A percentile compares a stretch with the other conserved stretches of the same genome.
These are phyloP conservation scores for Spongiforma sp. DNA, from an alignment of 1,284 basidiomycete genomes.

Conservation along the genomic window DNA sequence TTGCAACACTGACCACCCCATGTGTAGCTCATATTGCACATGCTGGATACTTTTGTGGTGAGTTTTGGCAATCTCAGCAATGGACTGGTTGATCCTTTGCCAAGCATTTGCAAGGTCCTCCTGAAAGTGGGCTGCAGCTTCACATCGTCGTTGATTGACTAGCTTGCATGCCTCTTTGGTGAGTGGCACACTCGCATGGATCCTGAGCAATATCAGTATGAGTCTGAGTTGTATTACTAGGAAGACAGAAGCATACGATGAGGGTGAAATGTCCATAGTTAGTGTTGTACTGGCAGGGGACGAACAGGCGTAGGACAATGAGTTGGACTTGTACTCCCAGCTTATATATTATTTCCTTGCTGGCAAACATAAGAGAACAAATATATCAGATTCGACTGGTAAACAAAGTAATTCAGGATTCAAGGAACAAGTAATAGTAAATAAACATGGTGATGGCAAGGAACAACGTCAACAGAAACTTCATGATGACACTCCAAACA, in stretches of 20 bases:
- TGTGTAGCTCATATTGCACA: slow-evolving; percentile 6
- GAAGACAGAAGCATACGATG: background rate
- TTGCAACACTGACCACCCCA: background rate
- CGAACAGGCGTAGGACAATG: too few relatives aligned
- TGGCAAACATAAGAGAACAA: background rate
- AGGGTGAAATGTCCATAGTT: background rate
- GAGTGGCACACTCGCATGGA: background rate
- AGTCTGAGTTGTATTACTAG: background rate
- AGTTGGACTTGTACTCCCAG: background rate
- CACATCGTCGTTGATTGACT: background rate
- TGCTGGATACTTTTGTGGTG: slow-evolving; percentile 6
- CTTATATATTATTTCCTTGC: background rate
- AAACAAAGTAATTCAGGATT: background rate
- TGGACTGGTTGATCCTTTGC: background rate
- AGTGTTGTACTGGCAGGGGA: background rate
- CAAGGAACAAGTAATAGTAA: background rate
- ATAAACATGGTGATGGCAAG: too few relatives aligned
- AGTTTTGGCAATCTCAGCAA: background rate
- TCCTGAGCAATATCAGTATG: background rate
- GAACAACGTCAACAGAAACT: background rate
- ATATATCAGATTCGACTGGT: background rate
- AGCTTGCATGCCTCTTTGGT: background rate
- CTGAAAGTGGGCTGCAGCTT: background rate
- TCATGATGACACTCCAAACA: background rate
- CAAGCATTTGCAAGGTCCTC: slow-evolving; percentile 1